phyloP scores from a whole-genome alignment of 1,284 basidiomycete genomes.

The Marasmius tenuissimus region DNA sequence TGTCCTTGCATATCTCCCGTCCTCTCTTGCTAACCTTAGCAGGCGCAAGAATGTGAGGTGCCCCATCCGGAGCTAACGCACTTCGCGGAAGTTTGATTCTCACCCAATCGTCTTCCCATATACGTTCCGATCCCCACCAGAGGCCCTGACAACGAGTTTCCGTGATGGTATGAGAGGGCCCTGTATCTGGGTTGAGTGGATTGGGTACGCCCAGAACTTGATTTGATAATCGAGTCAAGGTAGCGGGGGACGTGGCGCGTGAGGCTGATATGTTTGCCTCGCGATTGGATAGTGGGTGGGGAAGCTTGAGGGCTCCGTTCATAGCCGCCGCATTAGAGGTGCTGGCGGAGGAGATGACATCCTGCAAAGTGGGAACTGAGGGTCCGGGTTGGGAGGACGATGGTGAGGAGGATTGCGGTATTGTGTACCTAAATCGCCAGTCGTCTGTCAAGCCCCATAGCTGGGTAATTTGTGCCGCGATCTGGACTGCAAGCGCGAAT shows the following conservation, averaged over 20 bases:
- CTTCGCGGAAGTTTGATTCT: conserved; percentile 70
- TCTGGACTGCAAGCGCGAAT: conserved; percentile 67
- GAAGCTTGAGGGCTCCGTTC: background rate
- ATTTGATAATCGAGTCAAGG: background rate
- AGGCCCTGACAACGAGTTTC: conserved; percentile 75
- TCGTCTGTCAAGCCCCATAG: conserved; percentile 73
- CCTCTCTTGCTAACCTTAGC: conserved; percentile 52
- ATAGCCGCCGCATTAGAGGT: conserved; percentile 30
- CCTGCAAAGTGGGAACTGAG: conserved; percentile 25
- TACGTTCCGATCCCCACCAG: conserved; percentile 88
- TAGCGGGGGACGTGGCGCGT: background rate
- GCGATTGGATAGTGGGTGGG: background rate
- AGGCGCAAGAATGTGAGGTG: conserved; percentile 54
- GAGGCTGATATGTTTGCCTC: background rate
- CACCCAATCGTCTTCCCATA: conserved; percentile 84
- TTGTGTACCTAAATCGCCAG: conserved; percentile 57
- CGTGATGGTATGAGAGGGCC: conserved; percentile 30
- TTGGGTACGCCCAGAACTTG: conserved; percentile 7
- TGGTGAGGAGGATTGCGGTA: conserved; percentile 23
- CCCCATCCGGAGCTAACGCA: conserved; percentile 63
- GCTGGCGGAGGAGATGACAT: conserved; percentile 34
- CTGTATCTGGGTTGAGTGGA: conserved; percentile 19
- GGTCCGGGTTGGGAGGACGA: conserved; percentile 20
- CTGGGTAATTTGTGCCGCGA: conserved; percentile 54
- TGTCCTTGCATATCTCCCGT: conserved; percentile 28